Conservation (phyloP, 164 flowering plant species). For the Dillenia turbinata region DNA sequence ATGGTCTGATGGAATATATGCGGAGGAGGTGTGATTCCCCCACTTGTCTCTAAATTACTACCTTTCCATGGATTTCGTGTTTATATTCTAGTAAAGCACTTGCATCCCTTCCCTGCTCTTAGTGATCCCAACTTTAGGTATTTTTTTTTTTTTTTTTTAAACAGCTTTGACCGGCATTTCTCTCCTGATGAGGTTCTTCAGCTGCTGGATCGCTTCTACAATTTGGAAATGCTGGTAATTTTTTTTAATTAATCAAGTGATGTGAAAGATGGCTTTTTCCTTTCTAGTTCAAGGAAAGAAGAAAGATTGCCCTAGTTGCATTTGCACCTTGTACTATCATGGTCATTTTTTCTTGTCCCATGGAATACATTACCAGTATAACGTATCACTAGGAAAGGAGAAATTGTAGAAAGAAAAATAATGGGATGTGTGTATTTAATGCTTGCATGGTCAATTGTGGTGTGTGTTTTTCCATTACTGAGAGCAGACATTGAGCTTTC, state of each 20-base stretch:
- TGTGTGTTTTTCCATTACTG: too few relatives aligned
- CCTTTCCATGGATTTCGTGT: background rate
- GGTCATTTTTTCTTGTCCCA: too few relatives aligned
- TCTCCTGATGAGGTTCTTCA: conserved; percentile 88
- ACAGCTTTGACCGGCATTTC: conserved; percentile 77
- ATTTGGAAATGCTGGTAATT: conserved; percentile 88
- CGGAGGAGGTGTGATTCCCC: conserved; percentile 54
- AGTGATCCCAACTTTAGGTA: background rate
- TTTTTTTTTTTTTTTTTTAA: conserved; percentile 3
- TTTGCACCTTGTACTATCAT: too few relatives aligned
- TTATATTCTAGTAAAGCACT: background rate
- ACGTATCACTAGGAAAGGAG: too few relatives aligned
- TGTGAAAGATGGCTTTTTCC: background rate
- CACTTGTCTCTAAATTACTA: conserved; percentile 1
- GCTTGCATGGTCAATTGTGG: too few relatives aligned
- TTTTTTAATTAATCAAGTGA: too few relatives aligned
- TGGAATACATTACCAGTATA: too few relatives aligned
- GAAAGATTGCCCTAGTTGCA: background rate
- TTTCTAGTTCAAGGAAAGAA: background rate
- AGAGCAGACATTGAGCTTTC: too few relatives aligned
- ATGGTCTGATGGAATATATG: conserved; percentile 80
- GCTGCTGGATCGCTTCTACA: conserved; percentile 89
- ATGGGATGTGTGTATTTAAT: too few relatives aligned
- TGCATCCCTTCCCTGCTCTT: conserved; percentile 1
- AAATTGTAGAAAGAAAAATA: too few relatives aligned